Base-by-base conservation (phyloP, 345 rosid species). In the Combretum micranthum region DNA sequence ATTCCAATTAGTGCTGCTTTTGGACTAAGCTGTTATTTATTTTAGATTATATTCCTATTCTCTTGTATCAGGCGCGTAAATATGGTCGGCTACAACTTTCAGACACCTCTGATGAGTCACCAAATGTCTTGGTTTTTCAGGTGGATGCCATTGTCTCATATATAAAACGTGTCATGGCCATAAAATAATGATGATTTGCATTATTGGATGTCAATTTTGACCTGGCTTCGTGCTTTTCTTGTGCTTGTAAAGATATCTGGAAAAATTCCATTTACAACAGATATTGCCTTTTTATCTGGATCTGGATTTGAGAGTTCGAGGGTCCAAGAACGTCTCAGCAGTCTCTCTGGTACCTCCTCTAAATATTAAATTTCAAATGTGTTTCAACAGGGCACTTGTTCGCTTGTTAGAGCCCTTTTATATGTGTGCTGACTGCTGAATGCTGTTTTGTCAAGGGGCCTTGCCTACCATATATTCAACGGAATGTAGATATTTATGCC, bases 91-190 rank as follows among this genome's bases (percentile, higher is more conserved):
- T 89, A 59, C 81, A 82, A 70, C 83, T 93, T 44, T 72, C 96
- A 61, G 86, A 93, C 65, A 68, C 81, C 18, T 64, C 72, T 13
- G 75, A 77, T 65, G 72, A 60, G 60, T 84, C 81, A 65, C 63
- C 97, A 16, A 89, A 71, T 67, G 66, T 83, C 44, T 69, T 83
- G 77, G 85, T 85, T 69, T 86, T 84, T 68, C 98, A 92, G 96
- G 98, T 84, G 72, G 39, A n/a, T 22, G 39, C 9, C 9, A 32
- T 32, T 32, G 5, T 2, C 39, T 32, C 39, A 7, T 32, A 7
- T 32, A 32, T 32, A 32, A 32, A 11, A 32, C 5, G 9, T 32
- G 39, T 32, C 39, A 32, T 7, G 39, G 9, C 9, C 0, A 7
- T 25, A 32, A 32, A 32, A 32, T 32, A 32, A 32, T 32, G 39